phyloP scores from a whole-genome alignment of 1,139 yeast species.

The Yamadazyma spencermartinsiae region DNA sequence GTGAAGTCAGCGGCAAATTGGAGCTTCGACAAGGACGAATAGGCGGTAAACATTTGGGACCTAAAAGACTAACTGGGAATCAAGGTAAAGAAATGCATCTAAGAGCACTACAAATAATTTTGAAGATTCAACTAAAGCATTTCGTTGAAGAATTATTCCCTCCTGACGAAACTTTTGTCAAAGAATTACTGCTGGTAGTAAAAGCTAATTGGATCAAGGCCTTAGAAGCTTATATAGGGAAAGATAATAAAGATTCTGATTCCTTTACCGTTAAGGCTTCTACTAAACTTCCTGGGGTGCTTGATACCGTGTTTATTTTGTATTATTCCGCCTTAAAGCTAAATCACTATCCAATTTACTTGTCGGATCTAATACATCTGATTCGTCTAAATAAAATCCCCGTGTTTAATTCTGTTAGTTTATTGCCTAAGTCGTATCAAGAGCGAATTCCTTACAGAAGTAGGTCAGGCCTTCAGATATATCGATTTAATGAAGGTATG shows the following conservation, averaged over 20 bases:
- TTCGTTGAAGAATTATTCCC: conserved; percentile 23
- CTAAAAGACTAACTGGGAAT: conserved; percentile 46
- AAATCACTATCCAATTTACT: conserved; percentile 37
- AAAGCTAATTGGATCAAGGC: conserved; percentile 53
- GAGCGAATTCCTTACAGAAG: conserved; percentile 5
- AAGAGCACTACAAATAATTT: conserved; percentile 54
- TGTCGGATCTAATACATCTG: conserved; percentile 32
- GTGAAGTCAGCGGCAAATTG: conserved; percentile 10
- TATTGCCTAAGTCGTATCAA: conserved; percentile 13
- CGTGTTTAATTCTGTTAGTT: conserved; percentile 31
- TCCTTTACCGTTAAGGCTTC: conserved; percentile 17
- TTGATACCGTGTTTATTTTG: conserved; percentile 37
- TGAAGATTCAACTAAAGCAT: conserved; percentile 47
- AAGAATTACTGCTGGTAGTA: conserved; percentile 40
- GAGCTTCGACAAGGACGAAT: conserved; percentile 38
- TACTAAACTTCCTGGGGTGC: conserved; percentile 19
- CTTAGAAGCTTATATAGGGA: conserved; percentile 20
- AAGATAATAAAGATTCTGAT: conserved; percentile 9
- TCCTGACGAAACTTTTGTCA: conserved; percentile 7
- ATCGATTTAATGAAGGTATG: conserved; percentile 2
- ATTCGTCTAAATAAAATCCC: conserved; percentile 39
- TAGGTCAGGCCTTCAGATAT: conserved; percentile 3
- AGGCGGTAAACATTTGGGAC: conserved; percentile 26
- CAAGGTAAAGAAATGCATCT: conserved; percentile 50
- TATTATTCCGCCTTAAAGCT: conserved; percentile 38